Evolutionary conservation across 495 filamentous ascomycete genomes (phyloP).

Genomic region (Neurospora sp.): DNA sequence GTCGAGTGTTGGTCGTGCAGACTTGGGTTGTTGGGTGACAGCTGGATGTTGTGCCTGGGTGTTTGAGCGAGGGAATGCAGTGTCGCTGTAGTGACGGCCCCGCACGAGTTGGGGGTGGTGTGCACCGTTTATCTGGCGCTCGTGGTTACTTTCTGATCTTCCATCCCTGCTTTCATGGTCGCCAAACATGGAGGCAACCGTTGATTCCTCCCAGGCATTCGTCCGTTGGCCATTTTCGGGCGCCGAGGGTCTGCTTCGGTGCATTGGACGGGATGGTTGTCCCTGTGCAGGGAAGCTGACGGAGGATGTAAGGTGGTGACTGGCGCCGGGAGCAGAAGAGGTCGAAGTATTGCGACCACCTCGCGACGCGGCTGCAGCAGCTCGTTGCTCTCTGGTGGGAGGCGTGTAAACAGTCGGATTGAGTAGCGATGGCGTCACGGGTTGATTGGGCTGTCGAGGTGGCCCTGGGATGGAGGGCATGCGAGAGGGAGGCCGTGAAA

Average conservation of each 20-base stretch:
- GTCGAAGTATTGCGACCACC: background rate
- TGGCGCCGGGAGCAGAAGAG: background rate
- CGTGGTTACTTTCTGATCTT: conserved; percentile 17
- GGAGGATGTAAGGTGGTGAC: conserved; percentile 8
- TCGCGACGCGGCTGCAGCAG: conserved; percentile 2
- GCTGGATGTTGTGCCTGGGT: conserved; percentile 5
- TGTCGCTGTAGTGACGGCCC: conserved; percentile 19
- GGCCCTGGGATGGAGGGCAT: background rate
- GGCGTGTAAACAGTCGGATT: background rate
- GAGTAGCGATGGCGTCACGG: background rate
- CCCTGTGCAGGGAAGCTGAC: conserved; percentile 11
- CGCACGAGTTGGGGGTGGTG: conserved; percentile 1
- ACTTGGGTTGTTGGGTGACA: background rate
- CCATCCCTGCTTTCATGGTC: conserved; percentile 20
- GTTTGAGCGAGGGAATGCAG: conserved; percentile 1
- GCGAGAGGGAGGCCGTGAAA: background rate
- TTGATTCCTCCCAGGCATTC: conserved; percentile 30
- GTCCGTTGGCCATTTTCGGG: conserved; percentile 14
- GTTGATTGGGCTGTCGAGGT: background rate
- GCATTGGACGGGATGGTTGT: conserved; percentile 21
- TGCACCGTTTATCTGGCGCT: conserved; percentile 8
- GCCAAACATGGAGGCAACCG: conserved; percentile 27
- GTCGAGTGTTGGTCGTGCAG: conserved; percentile 4
- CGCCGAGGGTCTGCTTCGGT: conserved; percentile 18
- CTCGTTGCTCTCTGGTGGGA: background rate